Evolutionary conservation across 345 rosid species (phyloP), one percentile per base, ranked within the genome.

Genomic region (Cochlearia excelsa): DNA sequence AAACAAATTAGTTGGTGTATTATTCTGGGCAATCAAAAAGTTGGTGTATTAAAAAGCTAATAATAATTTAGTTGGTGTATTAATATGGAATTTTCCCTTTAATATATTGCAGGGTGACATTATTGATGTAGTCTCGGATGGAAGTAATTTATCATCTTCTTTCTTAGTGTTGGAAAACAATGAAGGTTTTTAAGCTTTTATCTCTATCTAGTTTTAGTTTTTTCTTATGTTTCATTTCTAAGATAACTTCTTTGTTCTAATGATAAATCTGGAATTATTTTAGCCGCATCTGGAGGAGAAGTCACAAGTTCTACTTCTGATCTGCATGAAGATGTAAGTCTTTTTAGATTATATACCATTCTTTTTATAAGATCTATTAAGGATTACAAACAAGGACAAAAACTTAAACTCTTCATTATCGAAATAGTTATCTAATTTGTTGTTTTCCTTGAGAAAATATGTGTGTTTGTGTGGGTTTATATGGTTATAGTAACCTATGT

Each of bases 251-350:
- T 40, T 49, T 62, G 57, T 51, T 41, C 46, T 61, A 48, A 61
- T 31, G 23, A 42, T 30, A 5, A 8, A 10, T 61, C 23, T 69
- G 46, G 2, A 37, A 48, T 28, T 4, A 0, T 62, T 49, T 41
- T 39, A 69, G 68, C 41, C 27, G 61, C 74, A 49, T 6, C 45
- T 48, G 74, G 58, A 62, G 60, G 59, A 52, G 60, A 69, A 69
- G 59, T 51, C 39, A 26, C 67, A 51, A 56, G n/a, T 35, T 43
- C 58, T 62, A 16, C 57, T 34, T 39, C 44, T 39, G 44, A 5
- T 53, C 23, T 11, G 16, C 61, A 11, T 26, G 61, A 60, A 46
- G 30, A 46, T 68, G 73, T 68, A 68, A 68, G 73, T 68, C 38
- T 53, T 52, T 59, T 16, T 2, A 2, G 23, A 44, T 9, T 53